A percentile compares a stretch with the other conserved stretches of the same genome.
Evolutionary conservation across 331 rosid species (phyloP).

Genomic region (Ulmus americana): DNA sequence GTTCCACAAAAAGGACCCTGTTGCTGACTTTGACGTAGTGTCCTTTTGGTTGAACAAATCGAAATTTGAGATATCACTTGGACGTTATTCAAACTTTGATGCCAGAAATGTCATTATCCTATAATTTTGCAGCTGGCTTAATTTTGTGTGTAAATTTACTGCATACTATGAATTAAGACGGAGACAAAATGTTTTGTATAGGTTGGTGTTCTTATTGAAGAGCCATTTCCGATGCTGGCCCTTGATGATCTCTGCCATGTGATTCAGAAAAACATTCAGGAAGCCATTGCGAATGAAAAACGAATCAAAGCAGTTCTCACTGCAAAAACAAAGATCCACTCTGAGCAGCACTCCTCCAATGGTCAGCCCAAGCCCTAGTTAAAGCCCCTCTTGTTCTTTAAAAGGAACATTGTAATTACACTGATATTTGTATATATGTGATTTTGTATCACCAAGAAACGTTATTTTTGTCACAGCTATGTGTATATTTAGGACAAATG

Average conservation of each 20-base stretch:
- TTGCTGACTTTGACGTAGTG: too few species aligned
- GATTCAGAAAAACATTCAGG: conserved; percentile 53
- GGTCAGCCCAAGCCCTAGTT: conserved; percentile 57
- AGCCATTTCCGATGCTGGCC: conserved; percentile 86
- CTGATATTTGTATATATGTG: conserved; percentile 19
- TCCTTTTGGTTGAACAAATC: too few species aligned
- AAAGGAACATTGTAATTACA: background rate
- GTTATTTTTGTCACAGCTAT: background rate
- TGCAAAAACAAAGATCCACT: conserved; percentile 42
- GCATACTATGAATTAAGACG: too few species aligned
- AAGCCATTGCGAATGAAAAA: conserved; percentile 43
- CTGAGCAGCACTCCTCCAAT: conserved; percentile 52
- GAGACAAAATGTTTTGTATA: conserved; percentile 17
- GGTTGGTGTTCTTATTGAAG: conserved; percentile 97
- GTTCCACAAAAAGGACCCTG: too few species aligned
- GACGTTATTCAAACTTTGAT: too few species aligned
- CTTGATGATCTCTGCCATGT: conserved; percentile 61
- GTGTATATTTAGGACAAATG: background rate
- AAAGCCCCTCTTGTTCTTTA: conserved; percentile 1
- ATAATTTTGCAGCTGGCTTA: too few species aligned
- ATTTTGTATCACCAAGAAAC: background rate
- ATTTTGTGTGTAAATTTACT: background rate
- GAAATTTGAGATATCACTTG: too few species aligned
- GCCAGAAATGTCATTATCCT: too few species aligned
- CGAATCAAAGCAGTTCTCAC: conserved; percentile 40